phyloP scores from a whole-genome alignment of 75 land plant species.

The Cunninghamia lanceolata region DNA sequence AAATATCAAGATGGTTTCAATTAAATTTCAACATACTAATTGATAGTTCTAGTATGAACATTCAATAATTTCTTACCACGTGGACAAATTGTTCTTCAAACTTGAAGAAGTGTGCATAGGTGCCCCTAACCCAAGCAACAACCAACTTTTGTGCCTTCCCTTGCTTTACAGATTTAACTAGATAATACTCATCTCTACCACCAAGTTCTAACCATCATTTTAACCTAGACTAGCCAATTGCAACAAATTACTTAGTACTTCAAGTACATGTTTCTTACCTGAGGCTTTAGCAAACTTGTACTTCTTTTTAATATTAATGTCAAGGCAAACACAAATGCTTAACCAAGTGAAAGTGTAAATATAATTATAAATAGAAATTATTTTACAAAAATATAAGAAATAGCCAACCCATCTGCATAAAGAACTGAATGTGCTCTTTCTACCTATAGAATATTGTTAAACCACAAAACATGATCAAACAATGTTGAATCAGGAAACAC shows the following conservation, averaged over 20 bases:
- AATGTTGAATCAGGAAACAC: slow-evolving; percentile 97
- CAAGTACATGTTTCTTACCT: neutral
- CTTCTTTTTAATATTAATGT: neutral
- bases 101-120: slow-evolving; percentile 92
- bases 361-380: neutral
- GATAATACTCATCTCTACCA: slow-evolving; percentile 89
- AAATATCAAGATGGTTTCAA: neutral
- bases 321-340: neutral
- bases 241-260: neutral
- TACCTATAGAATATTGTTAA: no score
- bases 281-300: neutral
- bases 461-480: no score
- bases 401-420: neutral
- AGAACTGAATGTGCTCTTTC: neutral
- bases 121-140: slow-evolving; percentile 98
- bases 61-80: slow-evolving; percentile 61
- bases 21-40: neutral
- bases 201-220: slow-evolving; percentile 99
- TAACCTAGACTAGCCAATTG: no score
- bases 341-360: neutral
- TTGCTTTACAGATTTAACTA: slow-evolving; percentile 90
- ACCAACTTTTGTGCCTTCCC: slow-evolving; percentile 86
- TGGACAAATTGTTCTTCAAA: slow-evolving; percentile 99
- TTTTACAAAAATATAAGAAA: neutral
- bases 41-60: neutral